Conservation (phyloP, 192 early-diverging fungal species). For the Umbelopsis ramanniana region DNA sequence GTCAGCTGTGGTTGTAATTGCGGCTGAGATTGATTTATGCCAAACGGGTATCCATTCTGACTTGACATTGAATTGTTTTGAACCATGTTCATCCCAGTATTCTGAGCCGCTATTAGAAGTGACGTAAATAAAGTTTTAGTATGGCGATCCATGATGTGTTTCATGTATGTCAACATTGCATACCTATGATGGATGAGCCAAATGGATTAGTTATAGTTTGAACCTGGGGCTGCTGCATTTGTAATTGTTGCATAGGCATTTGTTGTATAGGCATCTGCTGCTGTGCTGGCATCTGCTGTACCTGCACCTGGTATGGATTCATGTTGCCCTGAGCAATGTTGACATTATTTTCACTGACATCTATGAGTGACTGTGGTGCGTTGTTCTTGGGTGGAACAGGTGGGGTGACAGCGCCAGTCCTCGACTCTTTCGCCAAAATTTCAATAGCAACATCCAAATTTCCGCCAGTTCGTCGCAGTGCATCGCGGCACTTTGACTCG, state of each 20-base stretch:
- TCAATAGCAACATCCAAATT: constrained; percentile 77
- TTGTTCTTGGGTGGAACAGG: constrained; percentile 4
- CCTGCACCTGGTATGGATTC: constrained; percentile 13
- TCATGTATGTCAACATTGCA: neutral
- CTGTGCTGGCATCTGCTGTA: constrained; percentile 15
- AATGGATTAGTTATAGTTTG: constrained; percentile 12
- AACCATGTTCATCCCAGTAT: constrained; percentile 25
- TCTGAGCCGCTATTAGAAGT: constrained; percentile 22
- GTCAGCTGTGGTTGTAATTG: constrained; percentile 44
- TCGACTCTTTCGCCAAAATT: constrained; percentile 54
- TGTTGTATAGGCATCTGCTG: constrained; percentile 19
- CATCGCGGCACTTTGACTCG: constrained; percentile 63
- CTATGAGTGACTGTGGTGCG: neutral
- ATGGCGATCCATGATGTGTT: neutral
- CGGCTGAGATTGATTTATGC: constrained; percentile 39
- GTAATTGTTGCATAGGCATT: constrained; percentile 29
- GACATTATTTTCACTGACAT: constrained; percentile 3
- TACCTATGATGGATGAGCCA: constrained; percentile 15
- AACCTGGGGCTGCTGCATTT: constrained; percentile 34
- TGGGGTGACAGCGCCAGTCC: constrained; percentile 26
- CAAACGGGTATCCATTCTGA: constrained; percentile 34
- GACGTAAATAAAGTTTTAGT: neutral
- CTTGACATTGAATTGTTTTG: constrained; percentile 39
- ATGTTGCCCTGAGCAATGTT: neutral
- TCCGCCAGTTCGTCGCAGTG: constrained; percentile 72